Base-by-base conservation (phyloP, 1,139 yeast species). In the Taphrina deformans region DNA sequence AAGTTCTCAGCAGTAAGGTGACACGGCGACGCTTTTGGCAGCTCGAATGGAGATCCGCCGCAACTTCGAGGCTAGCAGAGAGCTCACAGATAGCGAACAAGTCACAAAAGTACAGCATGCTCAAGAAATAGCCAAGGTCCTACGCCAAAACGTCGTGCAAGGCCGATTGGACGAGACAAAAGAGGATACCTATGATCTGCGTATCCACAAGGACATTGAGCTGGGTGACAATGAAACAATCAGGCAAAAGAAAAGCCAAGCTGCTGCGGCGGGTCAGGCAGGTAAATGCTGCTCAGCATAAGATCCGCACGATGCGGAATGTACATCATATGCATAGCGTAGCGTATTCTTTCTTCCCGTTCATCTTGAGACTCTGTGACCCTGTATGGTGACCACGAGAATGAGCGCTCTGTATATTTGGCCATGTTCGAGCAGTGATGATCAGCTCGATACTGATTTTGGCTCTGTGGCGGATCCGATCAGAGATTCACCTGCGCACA, bases 201-300 rank as follows among this genome's bases (percentile, higher is more conserved):
- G 87, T 69, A 86, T 93, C 71, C 97, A 90, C 73, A 78, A 84
- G 62, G 84, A 87, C 62, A 89, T 96, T 0, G 98, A 93, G 75
- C 79, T 92, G 63, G 98, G 98, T 14, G 97, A 91, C 73, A 93
- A 93, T 74, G 96, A 85, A 21, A 77, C 80, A 53, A 77, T 85
- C 66, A 82, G 81, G 71, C 74, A 70, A 27, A 67, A 68, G 24
- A 69, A 69, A 56, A 55, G 66, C 10, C 61, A 41, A 31, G 56
- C 63, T 2, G 61, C 67, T 6, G 69, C 56, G 3, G 18, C 31
- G 16, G 35, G 18, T 6, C 40, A 46, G 6, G 45, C 27, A 5
- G 45, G 55, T 18, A 35, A 50, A 31, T 51, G 56, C 41, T 23
- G 58, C 14, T 53, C 58, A 4, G 35, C 58, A 23, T 53, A 31